Evolutionary conservation across 768 basidiomycete genomes (phyloP).

Genomic region (Amanita polypyramis): DNA sequence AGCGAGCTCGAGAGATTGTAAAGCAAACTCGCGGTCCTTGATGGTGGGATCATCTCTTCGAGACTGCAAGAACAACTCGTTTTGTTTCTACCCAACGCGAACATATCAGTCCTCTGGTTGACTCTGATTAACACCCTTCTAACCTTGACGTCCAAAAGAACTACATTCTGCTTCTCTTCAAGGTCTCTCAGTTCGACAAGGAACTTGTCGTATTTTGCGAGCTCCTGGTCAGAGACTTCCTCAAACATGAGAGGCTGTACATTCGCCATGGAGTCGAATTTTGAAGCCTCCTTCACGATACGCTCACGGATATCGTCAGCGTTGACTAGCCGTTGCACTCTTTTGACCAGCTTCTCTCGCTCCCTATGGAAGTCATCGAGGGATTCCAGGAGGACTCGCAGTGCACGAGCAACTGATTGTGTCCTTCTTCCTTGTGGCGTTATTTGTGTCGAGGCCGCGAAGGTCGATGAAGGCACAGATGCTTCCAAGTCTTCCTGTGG

Average conservation of each 20-base stretch:
- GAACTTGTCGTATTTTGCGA: conserved; percentile 75
- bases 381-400: conserved; percentile 68
- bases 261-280: conserved; percentile 56
- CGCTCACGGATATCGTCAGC: conserved; percentile 66
- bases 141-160: conserved; percentile 66
- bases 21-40: conserved; percentile 69
- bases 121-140: conserved; percentile 10
- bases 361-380: conserved; percentile 62
- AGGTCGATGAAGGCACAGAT: conserved; percentile 58
- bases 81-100: conserved; percentile 32
- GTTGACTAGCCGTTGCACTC: conserved; percentile 50
- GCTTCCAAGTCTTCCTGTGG: conserved; percentile 53
- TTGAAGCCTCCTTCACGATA: conserved; percentile 55
- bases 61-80: conserved; percentile 65
- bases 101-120: not conserved
- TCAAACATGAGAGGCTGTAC: conserved; percentile 85
- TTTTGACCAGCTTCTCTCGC: conserved; percentile 50
- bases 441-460: conserved; percentile 18
- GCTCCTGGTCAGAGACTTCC: conserved; percentile 64
- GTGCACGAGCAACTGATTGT: conserved; percentile 51
- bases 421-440: conserved; percentile 37
- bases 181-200: conserved; percentile 46
- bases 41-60: conserved; percentile 68
- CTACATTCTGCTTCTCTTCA: conserved; percentile 48
- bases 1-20: conserved; percentile 77